Conservation (phyloP, 108 stramenopile genomes). For the Nitzschia putrida region DNA sequence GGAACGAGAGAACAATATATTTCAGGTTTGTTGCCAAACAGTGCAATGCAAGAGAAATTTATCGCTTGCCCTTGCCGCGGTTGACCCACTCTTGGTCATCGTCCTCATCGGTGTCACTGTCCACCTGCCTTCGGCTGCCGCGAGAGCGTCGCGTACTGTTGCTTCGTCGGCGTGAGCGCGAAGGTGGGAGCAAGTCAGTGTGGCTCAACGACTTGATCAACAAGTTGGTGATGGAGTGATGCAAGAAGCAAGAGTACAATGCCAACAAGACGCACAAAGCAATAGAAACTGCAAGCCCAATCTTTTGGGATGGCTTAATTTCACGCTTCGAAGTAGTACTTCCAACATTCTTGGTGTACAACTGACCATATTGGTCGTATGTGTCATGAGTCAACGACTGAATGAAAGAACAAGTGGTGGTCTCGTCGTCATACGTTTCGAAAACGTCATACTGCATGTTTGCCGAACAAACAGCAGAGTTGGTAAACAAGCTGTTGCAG, state of each 20-base stretch:
- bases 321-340: constrained; percentile 9
- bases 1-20: too few relatives aligned
- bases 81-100: constrained; percentile 19
- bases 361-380: constrained; percentile 48
- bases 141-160: constrained; percentile 1
- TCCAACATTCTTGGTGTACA: constrained; percentile 19
- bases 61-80: too few relatives aligned
- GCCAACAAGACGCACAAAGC: constrained; percentile 36
- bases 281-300: constrained; percentile 21
- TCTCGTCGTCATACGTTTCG: constrained; percentile 5
- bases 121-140: constrained; percentile 2
- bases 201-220: constrained; percentile 58
- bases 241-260: constrained; percentile 59
- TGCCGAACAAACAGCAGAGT: constrained; percentile 36
- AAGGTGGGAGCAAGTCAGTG: constrained; percentile 52
- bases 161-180: constrained; percentile 28
- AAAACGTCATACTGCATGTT: constrained; percentile 34
- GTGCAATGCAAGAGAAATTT: too few relatives aligned
- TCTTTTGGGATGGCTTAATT: constrained; percentile 44
- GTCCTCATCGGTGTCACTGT: constrained; percentile 1
- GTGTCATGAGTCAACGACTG: constrained; percentile 53
- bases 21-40: too few relatives aligned
- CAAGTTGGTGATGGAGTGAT: constrained; percentile 65
- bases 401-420: constrained; percentile 49
- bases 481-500: constrained; percentile 52